Conservation (phyloP, 2,329 filamentous ascomycete species). For the Paracoccidioides lutzii region DNA sequence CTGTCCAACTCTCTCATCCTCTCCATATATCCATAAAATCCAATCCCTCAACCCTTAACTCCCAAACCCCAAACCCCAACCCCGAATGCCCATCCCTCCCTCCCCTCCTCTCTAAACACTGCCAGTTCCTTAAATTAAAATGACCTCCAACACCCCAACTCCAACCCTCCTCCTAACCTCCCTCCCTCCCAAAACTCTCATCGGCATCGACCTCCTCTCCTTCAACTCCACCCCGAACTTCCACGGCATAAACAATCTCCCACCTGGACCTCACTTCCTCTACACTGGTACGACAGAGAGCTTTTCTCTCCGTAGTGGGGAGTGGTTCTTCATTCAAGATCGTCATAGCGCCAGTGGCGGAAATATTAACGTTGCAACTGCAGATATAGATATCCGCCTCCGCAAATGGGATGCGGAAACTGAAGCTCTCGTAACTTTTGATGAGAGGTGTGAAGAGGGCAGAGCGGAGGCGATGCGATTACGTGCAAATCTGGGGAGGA, state of each 20-base stretch:
- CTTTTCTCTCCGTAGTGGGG: conserved; percentile 48
- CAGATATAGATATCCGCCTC: conserved; percentile 35
- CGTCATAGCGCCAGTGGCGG: conserved; percentile 1
- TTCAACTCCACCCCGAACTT: conserved; percentile 52
- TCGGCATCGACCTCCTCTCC: conserved; percentile 43
- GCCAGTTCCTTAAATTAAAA: neutral
- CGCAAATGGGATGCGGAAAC: conserved; percentile 41
- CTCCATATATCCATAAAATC: too few relatives aligned
- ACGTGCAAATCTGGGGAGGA: conserved; percentile 43
- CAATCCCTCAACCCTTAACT: too few relatives aligned
- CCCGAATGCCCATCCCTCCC: neutral
- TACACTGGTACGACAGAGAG: conserved; percentile 47
- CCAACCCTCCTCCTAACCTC: conserved; percentile 32
- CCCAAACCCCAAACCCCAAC: neutral
- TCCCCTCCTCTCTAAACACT: neutral
- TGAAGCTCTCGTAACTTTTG: conserved; percentile 26
- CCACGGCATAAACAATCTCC: conserved; percentile 47
- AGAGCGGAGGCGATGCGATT: conserved; percentile 39
- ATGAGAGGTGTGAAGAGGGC: conserved; percentile 20
- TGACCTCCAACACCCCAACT: conserved; percentile 17
- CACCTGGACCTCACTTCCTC: conserved; percentile 47
- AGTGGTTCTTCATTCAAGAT: conserved; percentile 44
- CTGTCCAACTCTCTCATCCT: too few relatives aligned
- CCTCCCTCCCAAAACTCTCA: conserved; percentile 36
- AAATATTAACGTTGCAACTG: conserved; percentile 11